Evolutionary conservation across 495 filamentous ascomycete genomes (phyloP).

Genomic region (Aeminium ludgeri): DNA sequence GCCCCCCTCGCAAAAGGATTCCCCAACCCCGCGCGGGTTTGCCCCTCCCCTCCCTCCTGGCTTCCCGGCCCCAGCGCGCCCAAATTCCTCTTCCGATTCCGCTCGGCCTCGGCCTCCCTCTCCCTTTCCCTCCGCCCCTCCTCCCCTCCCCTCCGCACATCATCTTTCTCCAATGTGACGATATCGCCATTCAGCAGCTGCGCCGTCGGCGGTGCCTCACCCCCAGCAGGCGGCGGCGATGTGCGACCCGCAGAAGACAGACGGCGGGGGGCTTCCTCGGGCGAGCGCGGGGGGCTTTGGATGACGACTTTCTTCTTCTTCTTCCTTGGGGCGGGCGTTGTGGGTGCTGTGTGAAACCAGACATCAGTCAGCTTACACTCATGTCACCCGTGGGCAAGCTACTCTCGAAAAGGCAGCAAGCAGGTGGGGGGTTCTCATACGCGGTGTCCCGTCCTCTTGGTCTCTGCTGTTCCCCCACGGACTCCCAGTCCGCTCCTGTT

Average conservation of each 20-base stretch:
- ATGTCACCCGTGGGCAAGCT: no score
- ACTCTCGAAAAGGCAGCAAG: no score
- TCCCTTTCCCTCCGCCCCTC: no score
- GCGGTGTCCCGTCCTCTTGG: no score
- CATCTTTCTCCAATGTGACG: no score
- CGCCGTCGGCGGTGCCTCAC: no score
- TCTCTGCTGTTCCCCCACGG: no score
- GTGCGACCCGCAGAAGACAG: slow-evolving; percentile 1
- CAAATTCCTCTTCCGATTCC: slow-evolving; percentile 13
- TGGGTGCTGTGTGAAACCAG: slow-evolving; percentile 1
- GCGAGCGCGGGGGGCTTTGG: slow-evolving; percentile 12
- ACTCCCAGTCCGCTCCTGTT: no score
- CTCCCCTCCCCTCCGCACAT: no score
- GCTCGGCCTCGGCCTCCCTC: slow-evolving; percentile 5
- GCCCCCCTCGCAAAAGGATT: slow-evolving; percentile 21
- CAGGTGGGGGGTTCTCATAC: no score
- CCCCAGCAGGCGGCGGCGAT: slow-evolving; percentile 9
- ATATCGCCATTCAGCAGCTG: no score
- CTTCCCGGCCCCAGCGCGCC: neutral
- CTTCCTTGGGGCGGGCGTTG: slow-evolving; percentile 4
- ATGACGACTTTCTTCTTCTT: slow-evolving; percentile 15
- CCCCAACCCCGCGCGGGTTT: slow-evolving; percentile 7
- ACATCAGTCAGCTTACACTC: neutral
- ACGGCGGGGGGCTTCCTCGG: slow-evolving; percentile 9
- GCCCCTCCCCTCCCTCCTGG: neutral